A percentile compares a stretch with the other conserved stretches of the same genome.
phyloP scores from a whole-genome alignment of 257 asterid species.

The Verbascum thapsus region DNA sequence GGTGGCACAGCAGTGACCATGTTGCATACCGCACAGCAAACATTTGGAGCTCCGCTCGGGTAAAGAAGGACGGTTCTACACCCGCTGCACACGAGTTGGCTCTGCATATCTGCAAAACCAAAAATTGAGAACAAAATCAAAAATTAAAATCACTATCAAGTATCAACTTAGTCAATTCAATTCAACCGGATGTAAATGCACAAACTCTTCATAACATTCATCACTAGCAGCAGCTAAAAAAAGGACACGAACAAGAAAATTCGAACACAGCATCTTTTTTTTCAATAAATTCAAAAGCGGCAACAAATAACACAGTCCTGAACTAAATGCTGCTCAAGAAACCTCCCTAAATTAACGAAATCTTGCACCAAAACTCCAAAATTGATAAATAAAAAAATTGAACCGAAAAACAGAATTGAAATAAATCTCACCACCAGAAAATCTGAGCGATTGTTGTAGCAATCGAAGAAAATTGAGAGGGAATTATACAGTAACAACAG shows the following conservation, averaged over 20 bases:
- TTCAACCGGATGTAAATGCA: constrained; percentile 7
- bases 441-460: constrained; percentile 15
- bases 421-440: constrained; percentile 20
- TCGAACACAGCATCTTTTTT: background rate
- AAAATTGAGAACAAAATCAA: constrained; percentile 18
- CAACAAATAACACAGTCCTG: background rate
- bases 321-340: constrained; percentile 11
- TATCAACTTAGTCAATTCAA: constrained; percentile 8
- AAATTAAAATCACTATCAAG: background rate
- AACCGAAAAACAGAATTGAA: constrained; percentile 5
- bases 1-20: constrained; percentile 65
- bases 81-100: constrained; percentile 77
- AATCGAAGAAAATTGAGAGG: constrained; percentile 5
- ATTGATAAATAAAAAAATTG: too few relatives aligned
- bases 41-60: constrained; percentile 81
- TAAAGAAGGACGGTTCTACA: constrained; percentile 73
- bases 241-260: background rate
- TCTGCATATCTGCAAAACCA: constrained; percentile 69
- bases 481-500: constrained; percentile 1
- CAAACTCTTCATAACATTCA: background rate
- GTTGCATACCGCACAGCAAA: constrained; percentile 77
- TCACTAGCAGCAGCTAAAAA: background rate
- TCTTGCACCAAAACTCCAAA: too few relatives aligned
- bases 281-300: background rate
- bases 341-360: constrained; percentile 10